A percentile compares a stretch with the other conserved stretches of the same genome.
Conservation (phyloP, 495 filamentous ascomycete species). For the Aspergillus nidulans region DNA sequence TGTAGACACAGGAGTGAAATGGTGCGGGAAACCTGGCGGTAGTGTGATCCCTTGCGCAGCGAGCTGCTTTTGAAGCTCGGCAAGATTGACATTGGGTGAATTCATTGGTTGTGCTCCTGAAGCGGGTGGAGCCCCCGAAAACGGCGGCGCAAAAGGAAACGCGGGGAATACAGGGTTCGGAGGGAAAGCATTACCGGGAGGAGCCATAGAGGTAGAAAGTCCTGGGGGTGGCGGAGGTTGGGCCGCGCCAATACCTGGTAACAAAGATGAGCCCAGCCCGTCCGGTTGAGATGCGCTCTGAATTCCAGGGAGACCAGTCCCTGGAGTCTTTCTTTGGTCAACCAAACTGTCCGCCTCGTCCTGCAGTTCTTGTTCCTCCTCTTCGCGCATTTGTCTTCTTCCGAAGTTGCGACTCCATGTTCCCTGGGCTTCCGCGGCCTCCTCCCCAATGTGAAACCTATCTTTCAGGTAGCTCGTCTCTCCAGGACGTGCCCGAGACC, state of each 20-base stretch:
- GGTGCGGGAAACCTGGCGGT: constrained; percentile 40
- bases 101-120: constrained; percentile 49
- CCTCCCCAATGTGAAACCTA: constrained; percentile 89
- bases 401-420: constrained; percentile 83
- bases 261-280: constrained; percentile 29
- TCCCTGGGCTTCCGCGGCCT: constrained; percentile 86
- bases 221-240: constrained; percentile 48
- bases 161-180: constrained; percentile 29
- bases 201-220: constrained; percentile 44
- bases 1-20: constrained; percentile 41
- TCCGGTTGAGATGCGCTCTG: constrained; percentile 37
- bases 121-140: constrained; percentile 43
- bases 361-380: constrained; percentile 87
- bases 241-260: constrained; percentile 47
- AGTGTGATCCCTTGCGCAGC: constrained; percentile 35
- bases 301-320: constrained; percentile 49
- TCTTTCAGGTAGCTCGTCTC: constrained; percentile 81
- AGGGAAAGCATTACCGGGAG: constrained; percentile 26
- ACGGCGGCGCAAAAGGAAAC: constrained; percentile 44
- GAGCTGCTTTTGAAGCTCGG: constrained; percentile 57
- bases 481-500: constrained; percentile 83
- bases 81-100: constrained; percentile 52
- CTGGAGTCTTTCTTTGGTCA: constrained; percentile 73
- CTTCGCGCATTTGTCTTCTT: constrained; percentile 75
- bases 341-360: constrained; percentile 92